These are phyloP conservation scores for Salvia hispanica DNA, from an alignment of 257 asterid species.

Conservation along the genomic window DNA sequence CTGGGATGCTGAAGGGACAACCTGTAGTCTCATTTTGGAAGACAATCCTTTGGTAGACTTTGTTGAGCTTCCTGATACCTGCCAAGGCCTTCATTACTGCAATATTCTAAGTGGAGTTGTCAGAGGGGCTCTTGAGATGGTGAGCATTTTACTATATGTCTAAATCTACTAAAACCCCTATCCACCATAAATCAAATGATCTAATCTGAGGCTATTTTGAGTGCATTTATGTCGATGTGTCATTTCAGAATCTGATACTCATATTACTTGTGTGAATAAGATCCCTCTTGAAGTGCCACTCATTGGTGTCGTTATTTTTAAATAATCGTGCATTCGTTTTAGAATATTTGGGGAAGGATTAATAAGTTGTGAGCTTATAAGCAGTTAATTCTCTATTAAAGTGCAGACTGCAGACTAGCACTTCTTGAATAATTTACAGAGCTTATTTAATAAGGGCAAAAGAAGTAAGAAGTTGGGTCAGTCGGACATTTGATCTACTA, in stretches of 20 bases:
- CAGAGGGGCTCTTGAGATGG: slow-evolving; percentile 97
- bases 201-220: neutral
- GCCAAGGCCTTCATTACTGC: slow-evolving; percentile 95
- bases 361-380: slow-evolving; percentile 1
- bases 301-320: neutral
- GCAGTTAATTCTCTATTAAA: neutral
- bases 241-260: neutral
- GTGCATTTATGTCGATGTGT: neutral
- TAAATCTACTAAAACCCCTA: neutral
- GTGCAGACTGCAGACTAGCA: slow-evolving; percentile 1
- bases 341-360: neutral
- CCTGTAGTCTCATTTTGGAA: slow-evolving; percentile 89
- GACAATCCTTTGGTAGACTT: slow-evolving; percentile 96
- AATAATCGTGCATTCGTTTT: neutral
- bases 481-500: slow-evolving; percentile 9
- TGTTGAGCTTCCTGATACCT: slow-evolving; percentile 96
- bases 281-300: slow-evolving; percentile 9
- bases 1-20: slow-evolving; percentile 92
- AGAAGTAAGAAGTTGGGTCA: slow-evolving; percentile 5
- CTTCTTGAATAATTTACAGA: slow-evolving; percentile 3
- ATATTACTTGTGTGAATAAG: neutral
- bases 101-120: slow-evolving; percentile 91
- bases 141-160: slow-evolving; percentile 38
- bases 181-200: no score
- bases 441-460: slow-evolving; percentile 9